Percentiles rank a stretch among this genome's conserved stretches.
Conservation (phyloP, 768 basidiomycete genomes). For the Lentinula sp. region DNA sequence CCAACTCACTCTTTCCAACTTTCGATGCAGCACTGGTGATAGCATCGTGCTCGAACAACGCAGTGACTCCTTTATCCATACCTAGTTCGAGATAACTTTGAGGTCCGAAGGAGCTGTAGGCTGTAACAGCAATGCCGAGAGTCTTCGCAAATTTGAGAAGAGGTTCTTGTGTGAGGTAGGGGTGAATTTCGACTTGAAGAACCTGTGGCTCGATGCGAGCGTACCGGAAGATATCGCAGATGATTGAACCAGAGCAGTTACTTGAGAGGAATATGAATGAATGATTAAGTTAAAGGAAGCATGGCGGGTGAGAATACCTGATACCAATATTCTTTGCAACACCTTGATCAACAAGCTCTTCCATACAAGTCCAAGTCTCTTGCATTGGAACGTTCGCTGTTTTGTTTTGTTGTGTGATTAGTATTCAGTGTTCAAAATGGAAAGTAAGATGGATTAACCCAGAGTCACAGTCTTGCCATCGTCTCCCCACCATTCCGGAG, state of each 20-base stretch:
- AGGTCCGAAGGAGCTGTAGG: constrained; percentile 50
- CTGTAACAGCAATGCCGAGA: constrained; percentile 57
- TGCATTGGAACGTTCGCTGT: constrained; percentile 63
- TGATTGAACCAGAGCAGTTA: constrained; percentile 66
- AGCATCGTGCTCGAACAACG: constrained; percentile 45
- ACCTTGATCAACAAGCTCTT: constrained; percentile 67
- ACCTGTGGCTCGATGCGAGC: constrained; percentile 66
- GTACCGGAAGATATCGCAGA: constrained; percentile 75
- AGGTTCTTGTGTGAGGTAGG: constrained; percentile 58
- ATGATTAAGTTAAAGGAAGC: neutral
- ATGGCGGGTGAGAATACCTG: constrained; percentile 32
- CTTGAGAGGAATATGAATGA: constrained; percentile 26
- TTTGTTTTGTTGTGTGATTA: neutral
- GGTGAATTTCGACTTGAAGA: constrained; percentile 70
- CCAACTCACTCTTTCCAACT: constrained; percentile 47
- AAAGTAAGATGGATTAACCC: constrained; percentile 30
- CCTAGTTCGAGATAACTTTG: constrained; percentile 61
- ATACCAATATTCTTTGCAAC: constrained; percentile 76
- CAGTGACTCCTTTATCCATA: constrained; percentile 42
- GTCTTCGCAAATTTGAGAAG: constrained; percentile 48
- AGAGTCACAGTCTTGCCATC: constrained; percentile 60
- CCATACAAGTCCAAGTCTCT: constrained; percentile 84
- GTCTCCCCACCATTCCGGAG: constrained; percentile 77
- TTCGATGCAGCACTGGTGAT: constrained; percentile 40
- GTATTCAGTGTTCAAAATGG: neutral